These are phyloP conservation scores for Tylopilus rubrobrunneus DNA, from an alignment of 768 basidiomycete species.

Conservation along the genomic window DNA sequence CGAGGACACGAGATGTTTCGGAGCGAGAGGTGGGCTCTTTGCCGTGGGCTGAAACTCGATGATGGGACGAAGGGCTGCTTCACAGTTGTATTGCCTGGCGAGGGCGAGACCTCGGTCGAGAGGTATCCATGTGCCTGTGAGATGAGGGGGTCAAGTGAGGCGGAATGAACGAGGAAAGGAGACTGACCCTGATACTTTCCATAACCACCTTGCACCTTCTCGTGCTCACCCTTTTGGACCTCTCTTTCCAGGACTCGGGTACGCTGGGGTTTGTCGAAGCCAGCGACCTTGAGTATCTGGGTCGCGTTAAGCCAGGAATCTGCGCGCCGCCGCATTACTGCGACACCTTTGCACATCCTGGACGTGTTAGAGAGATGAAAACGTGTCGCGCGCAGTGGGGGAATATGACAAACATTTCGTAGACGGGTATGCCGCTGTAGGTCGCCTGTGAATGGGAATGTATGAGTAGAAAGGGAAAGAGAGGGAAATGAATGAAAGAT, in stretches of 20 bases:
- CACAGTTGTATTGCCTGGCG: conserved; percentile 92
- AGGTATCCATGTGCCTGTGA: conserved; percentile 95
- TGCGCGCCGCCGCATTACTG: conserved; percentile 94
- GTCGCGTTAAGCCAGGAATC: conserved; percentile 99
- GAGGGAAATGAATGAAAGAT: neutral
- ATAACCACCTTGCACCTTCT: conserved; percentile 99
- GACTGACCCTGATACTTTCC: conserved; percentile 97
- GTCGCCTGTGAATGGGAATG: conserved; percentile 56
- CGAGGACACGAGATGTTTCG: conserved; percentile 85
- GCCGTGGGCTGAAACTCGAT: conserved; percentile 90
- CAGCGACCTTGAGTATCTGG: conserved; percentile 97
- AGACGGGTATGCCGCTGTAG: conserved; percentile 90
- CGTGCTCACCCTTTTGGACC: conserved; percentile 97
- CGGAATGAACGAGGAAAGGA: conserved; percentile 6
- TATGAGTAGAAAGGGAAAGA: conserved; percentile 2
- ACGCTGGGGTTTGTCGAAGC: conserved; percentile 97
- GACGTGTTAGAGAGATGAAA: conserved; percentile 37
- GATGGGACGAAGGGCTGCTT: conserved; percentile 80
- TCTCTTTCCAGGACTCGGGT: conserved; percentile 97
- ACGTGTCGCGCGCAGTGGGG: conserved; percentile 33
- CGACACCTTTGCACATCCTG: conserved; percentile 94
- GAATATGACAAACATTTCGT: conserved; percentile 69
- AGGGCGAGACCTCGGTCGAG: conserved; percentile 83
- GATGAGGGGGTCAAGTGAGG: neutral
- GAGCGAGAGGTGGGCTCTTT: conserved; percentile 91